These are phyloP conservation scores for Sungouiella blattae DNA, from an alignment of 805 yeast genomes.

Conservation along the genomic window DNA sequence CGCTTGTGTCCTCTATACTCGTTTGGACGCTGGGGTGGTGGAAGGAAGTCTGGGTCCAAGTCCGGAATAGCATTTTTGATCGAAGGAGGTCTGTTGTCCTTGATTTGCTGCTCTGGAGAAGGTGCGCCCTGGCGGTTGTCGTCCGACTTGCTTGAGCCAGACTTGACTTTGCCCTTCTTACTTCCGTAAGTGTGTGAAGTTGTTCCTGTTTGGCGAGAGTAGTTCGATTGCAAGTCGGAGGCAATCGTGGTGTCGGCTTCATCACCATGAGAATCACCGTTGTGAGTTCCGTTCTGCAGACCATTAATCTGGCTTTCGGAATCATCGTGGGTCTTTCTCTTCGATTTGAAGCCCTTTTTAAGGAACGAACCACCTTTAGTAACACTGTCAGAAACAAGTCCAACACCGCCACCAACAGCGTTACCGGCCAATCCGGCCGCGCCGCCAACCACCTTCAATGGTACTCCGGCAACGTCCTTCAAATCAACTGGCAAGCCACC, in stretches of 20 bases:
- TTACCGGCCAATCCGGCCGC: conserved; percentile 41
- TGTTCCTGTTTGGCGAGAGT: conserved; percentile 1
- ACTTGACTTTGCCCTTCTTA: conserved; percentile 3
- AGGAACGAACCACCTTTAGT: conserved; percentile 44
- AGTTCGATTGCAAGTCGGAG: conserved; percentile 1
- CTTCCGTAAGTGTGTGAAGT: not conserved
- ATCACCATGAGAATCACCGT: conserved; percentile 1
- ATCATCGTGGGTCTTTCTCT: conserved; percentile 18
- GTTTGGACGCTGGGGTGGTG: conserved; percentile 38
- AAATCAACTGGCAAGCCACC: conserved; percentile 41
- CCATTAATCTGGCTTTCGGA: too few species aligned
- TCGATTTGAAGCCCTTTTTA: conserved; percentile 27
- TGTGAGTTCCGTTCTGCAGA: not conserved
- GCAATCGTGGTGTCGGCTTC: conserved; percentile 2
- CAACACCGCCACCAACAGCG: conserved; percentile 44
- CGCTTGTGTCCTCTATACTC: conserved; percentile 17
- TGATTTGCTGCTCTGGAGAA: conserved; percentile 11
- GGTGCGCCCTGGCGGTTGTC: conserved; percentile 14
- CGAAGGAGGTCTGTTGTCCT: conserved; percentile 11
- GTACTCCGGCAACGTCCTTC: conserved; percentile 40
- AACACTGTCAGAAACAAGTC: conserved; percentile 45
- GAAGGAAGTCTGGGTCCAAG: conserved; percentile 27
- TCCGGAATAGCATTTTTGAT: conserved; percentile 29
- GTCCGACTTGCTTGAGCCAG: conserved; percentile 3
- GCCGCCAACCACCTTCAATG: conserved; percentile 43